Evolutionary conservation across 495 filamentous ascomycete genomes (phyloP), one percentile per base, ranked within the genome.

Genomic region (Penicillium tannophilum): DNA sequence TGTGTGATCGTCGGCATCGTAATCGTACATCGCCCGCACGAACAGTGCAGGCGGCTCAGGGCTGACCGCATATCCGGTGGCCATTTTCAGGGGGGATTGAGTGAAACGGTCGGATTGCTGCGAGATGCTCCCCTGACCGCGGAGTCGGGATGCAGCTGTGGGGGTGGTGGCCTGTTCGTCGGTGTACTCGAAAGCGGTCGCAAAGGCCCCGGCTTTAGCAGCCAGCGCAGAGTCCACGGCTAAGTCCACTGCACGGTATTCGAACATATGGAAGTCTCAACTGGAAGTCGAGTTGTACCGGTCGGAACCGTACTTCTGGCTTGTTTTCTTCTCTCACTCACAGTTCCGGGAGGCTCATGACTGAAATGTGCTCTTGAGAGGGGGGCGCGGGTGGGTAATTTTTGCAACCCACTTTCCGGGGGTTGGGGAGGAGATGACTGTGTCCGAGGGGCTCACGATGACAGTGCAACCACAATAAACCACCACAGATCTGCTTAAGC

Each of bases 11-110:
- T 98, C 93, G 59, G 95, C 91, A 68, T 95, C 89, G 74, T 98
- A 98, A 75, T 97, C 91, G 79, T 98, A 98, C 57, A 97, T 84
- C 17, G 94, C 94, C 62, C 93, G 90, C 67, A 98, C 95, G 69
- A 92, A 97, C 76, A 96, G 86, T 61, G 87, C 86, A 61, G 91
- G 85, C 20, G 90, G 87, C 62, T 90, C 84, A 11, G 79, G 75
- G 65, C 84, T 84, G 58, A 87, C 86, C 57, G 84, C 79, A 65
- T 89, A 84, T 58, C 87, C 70, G 68, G 64, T 63, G 10, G 71
- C 67, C 61, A 76, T 60, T 59, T 73, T 74, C 59, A 68, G 65
- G 23, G 74, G 69, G 6, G 77, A 68, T 42, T 61, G 49, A 33
- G 46, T 69, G 62, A 54, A 63, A 61, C 52, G 72, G 71, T 55